phyloP scores from a whole-genome alignment of 2,329 filamentous ascomycete genomes.

The Escovopsis weberi region DNA sequence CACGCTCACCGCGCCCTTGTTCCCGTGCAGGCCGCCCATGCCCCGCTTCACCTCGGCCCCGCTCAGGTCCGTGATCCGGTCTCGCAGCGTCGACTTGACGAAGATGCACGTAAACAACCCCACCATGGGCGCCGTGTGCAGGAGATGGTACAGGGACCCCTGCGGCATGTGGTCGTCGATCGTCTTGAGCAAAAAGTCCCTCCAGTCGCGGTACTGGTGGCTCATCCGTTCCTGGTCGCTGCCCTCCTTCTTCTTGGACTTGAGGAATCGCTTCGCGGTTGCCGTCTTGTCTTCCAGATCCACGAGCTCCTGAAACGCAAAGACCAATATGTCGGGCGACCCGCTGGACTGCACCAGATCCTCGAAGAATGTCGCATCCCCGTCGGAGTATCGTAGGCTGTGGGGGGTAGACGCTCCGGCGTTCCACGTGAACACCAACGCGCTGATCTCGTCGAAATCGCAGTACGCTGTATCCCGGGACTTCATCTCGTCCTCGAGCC shows the following conservation, averaged over 20 bases:
- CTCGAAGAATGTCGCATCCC: conserved; percentile 65
- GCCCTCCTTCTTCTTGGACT: conserved; percentile 73
- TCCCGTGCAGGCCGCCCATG: conserved; percentile 89
- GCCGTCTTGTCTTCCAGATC: conserved; percentile 95
- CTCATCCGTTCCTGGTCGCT: conserved; percentile 85
- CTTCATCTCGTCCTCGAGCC: conserved; percentile 86
- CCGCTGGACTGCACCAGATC: conserved; percentile 63
- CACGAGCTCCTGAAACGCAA: conserved; percentile 97
- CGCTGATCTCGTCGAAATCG: conserved; percentile 66
- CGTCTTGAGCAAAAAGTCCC: conserved; percentile 70
- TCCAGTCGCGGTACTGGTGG: conserved; percentile 93
- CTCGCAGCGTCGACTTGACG: conserved; percentile 65
- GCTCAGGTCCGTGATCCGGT: conserved; percentile 62
- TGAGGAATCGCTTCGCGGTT: conserved; percentile 89
- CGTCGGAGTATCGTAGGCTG: conserved; percentile 54
- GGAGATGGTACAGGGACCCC: conserved; percentile 64
- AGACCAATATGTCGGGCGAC: conserved; percentile 79
- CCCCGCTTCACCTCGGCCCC: conserved; percentile 84
- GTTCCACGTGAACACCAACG: conserved; percentile 87
- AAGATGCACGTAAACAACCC: conserved; percentile 95
- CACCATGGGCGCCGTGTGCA: conserved; percentile 78
- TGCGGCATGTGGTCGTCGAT: conserved; percentile 72
- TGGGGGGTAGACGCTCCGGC: conserved; percentile 89
- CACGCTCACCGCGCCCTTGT: conserved; percentile 85
- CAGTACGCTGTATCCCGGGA: conserved; percentile 70